Percentiles rank a stretch among this genome's conserved stretches.
Evolutionary conservation across 129 eudicot species (phyloP).

Genomic region (Saposhnikovia divaricata): DNA sequence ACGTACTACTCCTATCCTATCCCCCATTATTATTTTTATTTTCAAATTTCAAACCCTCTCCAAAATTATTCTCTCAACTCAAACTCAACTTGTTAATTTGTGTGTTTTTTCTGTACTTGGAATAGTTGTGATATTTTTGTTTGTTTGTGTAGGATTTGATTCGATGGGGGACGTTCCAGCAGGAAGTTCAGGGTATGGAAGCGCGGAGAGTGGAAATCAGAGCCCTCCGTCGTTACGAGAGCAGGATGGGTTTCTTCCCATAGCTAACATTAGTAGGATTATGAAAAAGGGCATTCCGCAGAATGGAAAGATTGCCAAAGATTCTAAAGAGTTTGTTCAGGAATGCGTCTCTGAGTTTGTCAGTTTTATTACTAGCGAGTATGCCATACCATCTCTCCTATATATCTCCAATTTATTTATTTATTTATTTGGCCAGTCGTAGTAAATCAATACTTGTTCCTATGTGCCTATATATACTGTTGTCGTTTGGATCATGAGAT

Average conservation of each 20-base stretch:
- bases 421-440: neutral
- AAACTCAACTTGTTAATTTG: neutral
- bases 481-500: too few relatives aligned
- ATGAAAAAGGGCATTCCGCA: slow-evolving; percentile 81
- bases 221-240: slow-evolving; percentile 71
- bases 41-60: neutral
- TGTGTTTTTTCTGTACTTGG: too few relatives aligned
- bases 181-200: slow-evolving; percentile 58
- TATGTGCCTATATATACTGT: neutral
- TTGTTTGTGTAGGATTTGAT: neutral
- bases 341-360: slow-evolving; percentile 85
- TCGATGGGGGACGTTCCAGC: slow-evolving; percentile 57
- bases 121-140: neutral
- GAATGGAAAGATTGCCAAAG: slow-evolving; percentile 77
- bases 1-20: too few relatives aligned
- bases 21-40: too few relatives aligned
- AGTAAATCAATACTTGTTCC: too few relatives aligned
- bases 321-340: slow-evolving; percentile 78
- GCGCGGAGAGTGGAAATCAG: slow-evolving; percentile 59
- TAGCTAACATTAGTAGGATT: slow-evolving; percentile 75
- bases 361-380: slow-evolving; percentile 88
- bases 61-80: neutral
- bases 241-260: slow-evolving; percentile 26
- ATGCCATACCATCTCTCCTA: slow-evolving; percentile 7
- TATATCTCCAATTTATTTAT: neutral